phyloP scores from a whole-genome alignment of 495 filamentous ascomycete species.

The Aspergillus heteromorphus region DNA sequence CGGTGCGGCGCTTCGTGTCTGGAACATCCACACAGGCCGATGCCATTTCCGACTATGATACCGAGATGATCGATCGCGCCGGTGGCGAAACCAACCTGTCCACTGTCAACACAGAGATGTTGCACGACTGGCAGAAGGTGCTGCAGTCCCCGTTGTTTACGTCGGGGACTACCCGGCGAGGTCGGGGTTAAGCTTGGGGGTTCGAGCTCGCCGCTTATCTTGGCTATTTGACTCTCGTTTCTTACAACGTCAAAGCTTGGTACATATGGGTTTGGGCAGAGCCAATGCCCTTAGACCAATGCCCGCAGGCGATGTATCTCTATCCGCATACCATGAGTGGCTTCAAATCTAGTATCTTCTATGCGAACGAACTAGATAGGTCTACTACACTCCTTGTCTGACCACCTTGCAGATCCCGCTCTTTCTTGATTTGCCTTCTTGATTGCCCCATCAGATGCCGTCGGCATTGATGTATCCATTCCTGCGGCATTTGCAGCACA shows the following conservation, averaged over 20 bases:
- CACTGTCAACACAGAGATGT: constrained; percentile 34
- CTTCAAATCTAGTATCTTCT: too few relatives aligned
- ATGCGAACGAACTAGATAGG: too few relatives aligned
- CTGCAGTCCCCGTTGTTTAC: constrained; percentile 16
- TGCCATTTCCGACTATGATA: constrained; percentile 36
- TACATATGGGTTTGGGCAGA: too few relatives aligned
- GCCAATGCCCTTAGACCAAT: too few relatives aligned
- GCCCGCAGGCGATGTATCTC: too few relatives aligned
- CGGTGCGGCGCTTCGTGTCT: constrained; percentile 21
- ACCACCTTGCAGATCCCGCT: too few relatives aligned
- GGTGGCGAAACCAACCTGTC: constrained; percentile 40
- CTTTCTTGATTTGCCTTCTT: too few relatives aligned
- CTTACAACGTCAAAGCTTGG: background rate
- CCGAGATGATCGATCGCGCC: constrained; percentile 44
- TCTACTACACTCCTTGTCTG: too few relatives aligned
- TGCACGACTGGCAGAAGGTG: constrained; percentile 43
- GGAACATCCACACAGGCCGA: constrained; percentile 6
- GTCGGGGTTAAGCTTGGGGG: background rate
- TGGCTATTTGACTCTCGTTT: background rate
- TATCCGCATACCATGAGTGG: too few relatives aligned
- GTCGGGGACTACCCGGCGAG: constrained; percentile 6
- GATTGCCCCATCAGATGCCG: too few relatives aligned
- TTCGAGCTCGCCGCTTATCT: background rate
- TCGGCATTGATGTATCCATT: too few relatives aligned
- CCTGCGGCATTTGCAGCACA: too few relatives aligned